Base-by-base conservation (phyloP, 208 protist genomes). In the Wallacemonas sp. region DNA sequence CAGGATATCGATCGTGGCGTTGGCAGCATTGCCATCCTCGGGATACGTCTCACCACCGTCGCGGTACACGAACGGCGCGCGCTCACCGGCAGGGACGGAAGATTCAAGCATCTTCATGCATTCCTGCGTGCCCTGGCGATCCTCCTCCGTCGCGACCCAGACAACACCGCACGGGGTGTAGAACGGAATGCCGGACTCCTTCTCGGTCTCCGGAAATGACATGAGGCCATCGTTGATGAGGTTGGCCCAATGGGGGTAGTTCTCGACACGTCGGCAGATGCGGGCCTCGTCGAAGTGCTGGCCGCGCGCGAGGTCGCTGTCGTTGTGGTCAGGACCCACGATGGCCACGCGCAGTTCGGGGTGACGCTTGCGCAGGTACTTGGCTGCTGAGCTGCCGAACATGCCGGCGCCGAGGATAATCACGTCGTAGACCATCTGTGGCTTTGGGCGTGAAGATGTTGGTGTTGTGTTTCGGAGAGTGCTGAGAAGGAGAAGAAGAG, bases 221-320 rank as follows among this genome's bases (percentile, higher is more conserved):
- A 43, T 21, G 39, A 33, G 39, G 32, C 58, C 57, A 48, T 66
- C 56, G 54, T 69, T 57, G 61, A 63, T 68, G 62, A 71, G 49
- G 27, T 52, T n/a, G 3, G 55, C 49, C 67, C 62, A 67, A 54
- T 32, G 19, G 24, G 36, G 27, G 1, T 33, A 19, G 61, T 36
- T 52, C 58, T 79, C 68, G 11, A 71, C 64, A 11, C 62, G 47
- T 6, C 74, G 46, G 57, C 44, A 69, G 38, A 79, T 74, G 26
- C 68, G 57, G 17, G 74, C 68, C 19, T 69, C 74, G 26, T 79
- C 62, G 38, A 65, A 68, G 68, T 74, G 68, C 64, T 71, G 74
- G 1, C 61, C 67, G 26, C 74, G 61, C n/a, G 66, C 67, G 3
- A 73, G 63, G 21, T 21, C 49, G 16, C 14, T 26, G 14, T 24